Conservation (phyloP, 2,329 filamentous ascomycete genomes). For the Diaporthe sp. region DNA sequence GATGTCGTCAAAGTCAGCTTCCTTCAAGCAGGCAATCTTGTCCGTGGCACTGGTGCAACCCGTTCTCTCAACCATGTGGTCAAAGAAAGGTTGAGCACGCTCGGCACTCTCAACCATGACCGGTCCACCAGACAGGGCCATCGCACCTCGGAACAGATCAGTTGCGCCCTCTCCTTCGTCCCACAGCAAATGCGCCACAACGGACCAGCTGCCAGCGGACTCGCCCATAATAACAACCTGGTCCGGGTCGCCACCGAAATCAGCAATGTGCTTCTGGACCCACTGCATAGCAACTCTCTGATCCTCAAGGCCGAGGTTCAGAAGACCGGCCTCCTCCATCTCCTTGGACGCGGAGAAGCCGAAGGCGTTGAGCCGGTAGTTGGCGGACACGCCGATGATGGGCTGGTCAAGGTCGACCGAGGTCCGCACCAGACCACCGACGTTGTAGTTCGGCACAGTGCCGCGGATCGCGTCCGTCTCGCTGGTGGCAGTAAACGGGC, state of each 20-base stretch:
- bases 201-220: conserved; percentile 60
- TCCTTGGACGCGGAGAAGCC: conserved; percentile 59
- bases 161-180: not conserved
- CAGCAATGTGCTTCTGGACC: conserved; percentile 59
- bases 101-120: conserved; percentile 13
- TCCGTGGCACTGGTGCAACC: not conserved
- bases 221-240: conserved; percentile 64
- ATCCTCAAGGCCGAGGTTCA: conserved; percentile 62
- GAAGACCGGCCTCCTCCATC: conserved; percentile 51
- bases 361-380: conserved; percentile 61
- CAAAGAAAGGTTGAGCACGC: not conserved
- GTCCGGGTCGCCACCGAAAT: conserved; percentile 57
- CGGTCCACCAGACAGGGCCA: conserved; percentile 9
- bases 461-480: conserved; percentile 1
- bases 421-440: not conserved
- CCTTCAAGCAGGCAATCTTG: conserved; percentile 4
- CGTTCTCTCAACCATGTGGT: conserved; percentile 1
- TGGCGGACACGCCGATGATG: conserved; percentile 61
- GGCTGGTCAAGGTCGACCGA: conserved; percentile 46
- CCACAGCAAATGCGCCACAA: conserved; percentile 54
- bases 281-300: conserved; percentile 59
- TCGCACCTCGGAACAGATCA: conserved; percentile 6
- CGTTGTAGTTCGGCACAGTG: not conserved
- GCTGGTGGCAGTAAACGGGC: not conserved
- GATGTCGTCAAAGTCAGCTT: not conserved